Evolutionary conservation across 1,139 yeast genomes (phyloP).

Genomic region (Pichia sp.): DNA sequence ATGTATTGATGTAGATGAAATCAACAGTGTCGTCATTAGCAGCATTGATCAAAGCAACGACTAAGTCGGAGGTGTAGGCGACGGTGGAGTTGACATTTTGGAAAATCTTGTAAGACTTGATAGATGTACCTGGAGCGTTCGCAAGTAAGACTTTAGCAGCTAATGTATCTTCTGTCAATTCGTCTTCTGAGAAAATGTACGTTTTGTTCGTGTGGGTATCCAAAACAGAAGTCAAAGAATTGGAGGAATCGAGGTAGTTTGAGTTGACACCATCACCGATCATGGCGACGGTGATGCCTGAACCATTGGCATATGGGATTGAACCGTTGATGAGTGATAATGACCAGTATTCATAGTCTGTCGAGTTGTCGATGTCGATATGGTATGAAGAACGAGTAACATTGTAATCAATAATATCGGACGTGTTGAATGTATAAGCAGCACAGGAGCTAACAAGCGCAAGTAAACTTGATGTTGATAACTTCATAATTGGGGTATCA

Average conservation of each 20-base stretch:
- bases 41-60: conserved; percentile 3
- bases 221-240: not conserved
- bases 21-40: conserved; percentile 6
- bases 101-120: conserved; percentile 11
- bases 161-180: conserved; percentile 9
- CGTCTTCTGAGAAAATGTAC: not conserved
- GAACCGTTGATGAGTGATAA: not conserved
- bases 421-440: conserved; percentile 1
- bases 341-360: conserved; percentile 4
- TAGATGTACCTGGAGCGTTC: conserved; percentile 2
- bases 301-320: not conserved
- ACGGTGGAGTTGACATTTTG: not conserved
- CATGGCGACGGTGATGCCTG: conserved; percentile 6
- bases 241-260: not conserved
- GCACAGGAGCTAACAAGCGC: not conserved
- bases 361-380: not conserved
- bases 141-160: conserved; percentile 11
- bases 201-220: conserved; percentile 2
- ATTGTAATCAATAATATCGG: conserved; percentile 3
- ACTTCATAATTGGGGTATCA: not conserved
- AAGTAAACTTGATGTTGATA: not conserved
- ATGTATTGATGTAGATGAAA: conserved; percentile 8
- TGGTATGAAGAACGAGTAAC: conserved; percentile 6
- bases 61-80: not conserved
- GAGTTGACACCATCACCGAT: conserved; percentile 12